Conservation (phyloP, 371 early-diverging fungal genomes). For the Circinella minor region DNA sequence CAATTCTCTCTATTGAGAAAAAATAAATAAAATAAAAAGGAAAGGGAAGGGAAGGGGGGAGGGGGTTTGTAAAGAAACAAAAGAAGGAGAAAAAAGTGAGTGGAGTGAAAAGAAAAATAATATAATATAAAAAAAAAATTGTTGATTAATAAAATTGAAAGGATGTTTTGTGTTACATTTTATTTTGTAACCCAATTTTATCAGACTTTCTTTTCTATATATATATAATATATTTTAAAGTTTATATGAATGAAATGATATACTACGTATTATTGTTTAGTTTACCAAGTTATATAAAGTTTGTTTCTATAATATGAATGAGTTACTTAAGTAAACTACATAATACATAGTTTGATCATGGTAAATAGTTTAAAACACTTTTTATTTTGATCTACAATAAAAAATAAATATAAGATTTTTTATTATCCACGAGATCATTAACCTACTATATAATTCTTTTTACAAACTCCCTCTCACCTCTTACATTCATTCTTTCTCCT, state of each 20-base stretch:
- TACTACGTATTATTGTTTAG: too few species aligned
- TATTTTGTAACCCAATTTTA: background rate
- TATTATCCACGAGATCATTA: slow-evolving; percentile 2
- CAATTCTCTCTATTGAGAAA: background rate
- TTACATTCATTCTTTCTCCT: too few species aligned
- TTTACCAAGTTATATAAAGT: too few species aligned
- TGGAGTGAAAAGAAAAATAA: background rate
- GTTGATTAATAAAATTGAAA: slow-evolving; percentile 9
- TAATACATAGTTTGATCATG: background rate
- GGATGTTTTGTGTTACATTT: slow-evolving; percentile 9
- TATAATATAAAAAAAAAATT: background rate
- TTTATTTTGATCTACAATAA: background rate
- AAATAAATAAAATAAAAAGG: background rate
- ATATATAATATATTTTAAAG: too few species aligned
- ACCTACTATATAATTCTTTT: background rate
- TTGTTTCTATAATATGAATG: too few species aligned
- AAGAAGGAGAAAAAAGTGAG: slow-evolving; percentile 5
- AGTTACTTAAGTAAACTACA: too few species aligned
- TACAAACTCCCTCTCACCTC: too few species aligned
- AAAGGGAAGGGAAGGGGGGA: slow-evolving; percentile 9
- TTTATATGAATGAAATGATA: too few species aligned
- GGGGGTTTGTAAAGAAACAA: background rate
- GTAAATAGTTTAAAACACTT: background rate
- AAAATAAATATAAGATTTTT: background rate
- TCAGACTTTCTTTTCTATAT: too few species aligned